Conservation (phyloP, 805 yeast species). For the Suhomyces kilbournensis region DNA sequence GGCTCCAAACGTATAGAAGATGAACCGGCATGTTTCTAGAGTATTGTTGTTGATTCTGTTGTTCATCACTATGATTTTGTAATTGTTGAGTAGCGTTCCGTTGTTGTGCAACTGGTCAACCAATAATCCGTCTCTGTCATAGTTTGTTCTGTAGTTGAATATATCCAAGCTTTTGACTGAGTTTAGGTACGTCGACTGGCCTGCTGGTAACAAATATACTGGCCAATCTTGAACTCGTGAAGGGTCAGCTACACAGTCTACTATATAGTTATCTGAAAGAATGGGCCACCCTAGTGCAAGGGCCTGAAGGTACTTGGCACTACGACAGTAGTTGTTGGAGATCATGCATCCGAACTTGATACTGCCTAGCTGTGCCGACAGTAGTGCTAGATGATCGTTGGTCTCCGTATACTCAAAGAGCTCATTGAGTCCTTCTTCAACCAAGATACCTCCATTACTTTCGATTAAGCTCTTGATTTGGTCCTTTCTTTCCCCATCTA, state of each 20-base stretch:
- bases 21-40: conserved; percentile 38
- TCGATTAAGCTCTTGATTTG: conserved; percentile 34
- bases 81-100: conserved; percentile 27
- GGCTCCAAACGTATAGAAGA: conserved; percentile 48
- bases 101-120: conserved; percentile 44
- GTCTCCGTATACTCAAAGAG: conserved; percentile 17
- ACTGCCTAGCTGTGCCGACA: conserved; percentile 7
- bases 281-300: conserved; percentile 87
- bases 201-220: conserved; percentile 67
- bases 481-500: conserved; percentile 30
- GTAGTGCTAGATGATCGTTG: conserved; percentile 10
- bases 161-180: conserved; percentile 50
- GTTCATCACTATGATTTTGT: conserved; percentile 35
- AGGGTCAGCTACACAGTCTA: conserved; percentile 41
- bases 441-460: conserved; percentile 40
- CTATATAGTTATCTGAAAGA: conserved; percentile 54
- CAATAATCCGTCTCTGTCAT: conserved; percentile 27
- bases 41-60: conserved; percentile 24
- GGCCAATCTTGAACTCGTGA: conserved; percentile 39
- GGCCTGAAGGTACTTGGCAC: conserved; percentile 73
- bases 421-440: conserved; percentile 35
- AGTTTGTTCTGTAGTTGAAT: conserved; percentile 39
- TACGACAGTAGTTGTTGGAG: conserved; percentile 56
- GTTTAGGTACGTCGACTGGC: conserved; percentile 51
- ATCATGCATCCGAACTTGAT: conserved; percentile 64